Evolutionary conservation across 768 basidiomycete genomes (phyloP).

Genomic region (Baorangia bicolor): DNA sequence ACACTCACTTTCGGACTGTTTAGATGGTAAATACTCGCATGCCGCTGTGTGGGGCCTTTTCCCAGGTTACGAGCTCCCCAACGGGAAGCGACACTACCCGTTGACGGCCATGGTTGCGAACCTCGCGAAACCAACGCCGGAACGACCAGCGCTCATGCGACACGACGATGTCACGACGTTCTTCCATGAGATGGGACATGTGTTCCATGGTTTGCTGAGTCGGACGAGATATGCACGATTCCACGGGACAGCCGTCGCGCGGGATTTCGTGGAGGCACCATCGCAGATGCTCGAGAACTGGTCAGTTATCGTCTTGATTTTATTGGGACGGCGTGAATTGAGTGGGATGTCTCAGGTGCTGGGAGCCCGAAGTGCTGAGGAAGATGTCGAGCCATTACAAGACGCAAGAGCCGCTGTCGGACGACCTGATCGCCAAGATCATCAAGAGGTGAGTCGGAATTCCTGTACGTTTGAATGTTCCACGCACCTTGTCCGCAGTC

Average conservation of each 20-base stretch:
- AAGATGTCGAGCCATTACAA: slow-evolving; percentile 79
- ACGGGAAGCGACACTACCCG: slow-evolving; percentile 68
- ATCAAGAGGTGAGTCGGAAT: slow-evolving; percentile 59
- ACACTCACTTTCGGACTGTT: not conserved
- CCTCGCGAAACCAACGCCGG: slow-evolving; percentile 79
- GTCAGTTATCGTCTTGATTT: slow-evolving; percentile 34
- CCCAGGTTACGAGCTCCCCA: slow-evolving; percentile 56
- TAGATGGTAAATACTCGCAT: slow-evolving; percentile 80
- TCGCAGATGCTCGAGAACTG: slow-evolving; percentile 94
- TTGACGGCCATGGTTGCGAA: slow-evolving; percentile 88
- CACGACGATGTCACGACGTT: slow-evolving; percentile 88
- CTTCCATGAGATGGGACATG: slow-evolving; percentile 89
- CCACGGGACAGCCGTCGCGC: slow-evolving; percentile 78
- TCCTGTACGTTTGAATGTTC: not conserved
- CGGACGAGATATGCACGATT: slow-evolving; percentile 71
- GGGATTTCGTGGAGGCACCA: slow-evolving; percentile 88
- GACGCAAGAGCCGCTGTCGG: slow-evolving; percentile 66
- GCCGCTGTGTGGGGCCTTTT: slow-evolving; percentile 83
- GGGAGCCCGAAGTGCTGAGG: slow-evolving; percentile 75
- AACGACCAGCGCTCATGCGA: slow-evolving; percentile 81
- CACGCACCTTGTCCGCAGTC: slow-evolving; percentile 38
- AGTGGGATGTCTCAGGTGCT: slow-evolving; percentile 51
- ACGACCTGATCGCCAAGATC: slow-evolving; percentile 71
- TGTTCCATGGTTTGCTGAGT: slow-evolving; percentile 69
- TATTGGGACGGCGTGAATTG: not conserved